Evolutionary conservation across 257 asterid species (phyloP).

Genomic region (Lycium ferocissimum): DNA sequence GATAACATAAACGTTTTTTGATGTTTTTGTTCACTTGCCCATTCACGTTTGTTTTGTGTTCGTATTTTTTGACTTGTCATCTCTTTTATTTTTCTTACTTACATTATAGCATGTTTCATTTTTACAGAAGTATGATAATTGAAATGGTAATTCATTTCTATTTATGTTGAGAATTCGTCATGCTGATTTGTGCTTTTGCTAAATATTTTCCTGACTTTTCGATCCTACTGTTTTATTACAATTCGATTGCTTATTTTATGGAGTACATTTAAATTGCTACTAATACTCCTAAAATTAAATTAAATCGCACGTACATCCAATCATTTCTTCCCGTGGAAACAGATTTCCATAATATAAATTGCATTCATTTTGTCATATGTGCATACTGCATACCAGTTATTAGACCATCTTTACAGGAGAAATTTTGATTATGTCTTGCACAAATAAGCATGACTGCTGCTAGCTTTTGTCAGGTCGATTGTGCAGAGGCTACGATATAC

Average conservation of each 20-base stretch:
- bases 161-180: background rate
- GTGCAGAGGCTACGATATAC: too few species aligned
- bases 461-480: too few species aligned
- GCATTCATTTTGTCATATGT: too few species aligned
- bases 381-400: too few species aligned
- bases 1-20: background rate
- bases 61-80: background rate
- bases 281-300: too few species aligned
- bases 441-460: too few species aligned
- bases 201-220: background rate
- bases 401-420: too few species aligned
- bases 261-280: too few species aligned
- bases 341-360: too few species aligned
- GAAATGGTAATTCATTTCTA: background rate
- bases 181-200: background rate
- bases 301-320: too few species aligned
- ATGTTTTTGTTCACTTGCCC: background rate
- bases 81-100: background rate
- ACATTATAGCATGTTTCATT: background rate
- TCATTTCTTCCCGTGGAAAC: too few species aligned
- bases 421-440: too few species aligned
- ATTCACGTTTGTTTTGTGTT: background rate
- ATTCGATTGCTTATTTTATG: background rate
- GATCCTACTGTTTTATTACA: background rate
- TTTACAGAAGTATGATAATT: background rate